Evolutionary conservation across 2,329 filamentous ascomycete genomes (phyloP), one percentile per base, ranked within the genome.

Genomic region (Didymella sp.): DNA sequence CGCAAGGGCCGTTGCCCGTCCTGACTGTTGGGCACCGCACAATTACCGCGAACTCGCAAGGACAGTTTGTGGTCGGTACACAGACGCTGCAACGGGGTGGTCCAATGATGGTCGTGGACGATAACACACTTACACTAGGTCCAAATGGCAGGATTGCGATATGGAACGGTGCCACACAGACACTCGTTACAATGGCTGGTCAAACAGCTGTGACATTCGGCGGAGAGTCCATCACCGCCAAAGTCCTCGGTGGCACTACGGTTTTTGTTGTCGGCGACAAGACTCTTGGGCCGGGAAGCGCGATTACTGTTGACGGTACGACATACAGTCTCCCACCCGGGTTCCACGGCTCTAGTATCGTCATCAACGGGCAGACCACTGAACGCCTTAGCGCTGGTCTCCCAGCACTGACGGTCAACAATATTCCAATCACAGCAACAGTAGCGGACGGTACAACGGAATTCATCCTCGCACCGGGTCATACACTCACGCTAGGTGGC

Each of bases 141-240:
- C 68, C 75, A 12, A 76, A 71, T 35, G 76, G 71, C 8, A 70
- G 66, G 15, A 70, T 75, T 21, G 67, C 77, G 0, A 61, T 79
- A 0, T 67, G 78, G 19, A 76, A 76, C 43, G 73, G 73, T 19
- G 69, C 65, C 5, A 69, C 70, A 2, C 63, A 69, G 22, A 70
- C 67, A 2, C 58, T 76, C 4, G 58, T 54, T 28, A 69, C 65
- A n/a, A 61, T 55, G 12, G 58, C 60, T 1, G 37, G 46, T 9
- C 52, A 60, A 17, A 64, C 72, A 11, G 59, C 59, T 12, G 45
- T 72, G 7, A 70, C 66, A 0, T 58, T 72, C 9, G 61, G 62
- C 17, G 64, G 62, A 11, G 60, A 67, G 35, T 45, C 54, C 13
- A 47, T 70, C 30, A 53, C 63, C 8, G 66, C 71, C 8, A 70